These are phyloP conservation scores for Plantago ovata DNA, from an alignment of 257 asterid genomes.

Conservation along the genomic window DNA sequence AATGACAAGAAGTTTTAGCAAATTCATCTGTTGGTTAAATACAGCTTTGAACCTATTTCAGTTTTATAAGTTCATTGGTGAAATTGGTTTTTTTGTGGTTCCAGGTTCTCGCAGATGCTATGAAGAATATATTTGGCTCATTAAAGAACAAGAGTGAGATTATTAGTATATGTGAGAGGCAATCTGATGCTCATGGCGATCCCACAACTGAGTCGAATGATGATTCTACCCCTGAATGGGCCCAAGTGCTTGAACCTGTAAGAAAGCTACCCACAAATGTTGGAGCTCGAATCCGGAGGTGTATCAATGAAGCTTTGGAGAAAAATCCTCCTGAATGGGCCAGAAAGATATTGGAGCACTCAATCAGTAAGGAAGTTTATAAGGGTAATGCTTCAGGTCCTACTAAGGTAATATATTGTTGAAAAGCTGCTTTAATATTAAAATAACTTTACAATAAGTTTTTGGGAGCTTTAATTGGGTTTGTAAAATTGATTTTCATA, in stretches of 20 bases:
- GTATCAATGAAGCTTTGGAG: constrained; percentile 75
- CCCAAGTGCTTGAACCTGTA: constrained; percentile 85
- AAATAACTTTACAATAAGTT: constrained; percentile 3
- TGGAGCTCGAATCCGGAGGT: constrained; percentile 82
- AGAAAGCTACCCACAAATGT: constrained; percentile 96
- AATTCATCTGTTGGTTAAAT: constrained; percentile 1
- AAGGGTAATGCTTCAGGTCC: constrained; percentile 99
- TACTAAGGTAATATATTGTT: constrained; percentile 66
- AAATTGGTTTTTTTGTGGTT: constrained; percentile 24
- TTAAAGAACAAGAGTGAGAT: constrained; percentile 46
- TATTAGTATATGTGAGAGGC: constrained; percentile 39
- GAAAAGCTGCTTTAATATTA: constrained; percentile 9
- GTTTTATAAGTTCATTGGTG: constrained; percentile 4
- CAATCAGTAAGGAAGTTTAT: constrained; percentile 92
- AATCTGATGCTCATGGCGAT: constrained; percentile 43
- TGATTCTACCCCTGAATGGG: constrained; percentile 80
- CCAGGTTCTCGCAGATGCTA: constrained; percentile 92
- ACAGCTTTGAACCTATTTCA: background rate
- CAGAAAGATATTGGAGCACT: constrained; percentile 62
- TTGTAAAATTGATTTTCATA: background rate
- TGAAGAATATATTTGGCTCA: constrained; percentile 68
- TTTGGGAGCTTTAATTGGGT: constrained; percentile 1
- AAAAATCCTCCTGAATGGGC: constrained; percentile 94
- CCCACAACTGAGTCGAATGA: constrained; percentile 39
- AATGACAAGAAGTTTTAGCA: constrained; percentile 5